phyloP scores from a whole-genome alignment of 768 basidiomycete genomes.

The Trametes cingulata region DNA sequence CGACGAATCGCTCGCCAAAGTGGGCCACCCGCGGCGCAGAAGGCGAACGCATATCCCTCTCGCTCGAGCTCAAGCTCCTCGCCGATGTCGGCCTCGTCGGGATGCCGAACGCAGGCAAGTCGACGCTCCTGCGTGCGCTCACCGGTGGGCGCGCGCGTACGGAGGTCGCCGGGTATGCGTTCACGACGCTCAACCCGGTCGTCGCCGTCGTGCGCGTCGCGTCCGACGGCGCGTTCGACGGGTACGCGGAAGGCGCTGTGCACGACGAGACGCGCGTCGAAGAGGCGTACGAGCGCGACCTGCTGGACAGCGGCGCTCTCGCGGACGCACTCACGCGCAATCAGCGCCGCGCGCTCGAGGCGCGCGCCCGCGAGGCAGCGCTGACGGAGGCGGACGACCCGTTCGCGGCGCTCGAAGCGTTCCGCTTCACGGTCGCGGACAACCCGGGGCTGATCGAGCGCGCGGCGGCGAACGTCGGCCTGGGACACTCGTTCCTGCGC shows the following conservation, averaged over 20 bases:
- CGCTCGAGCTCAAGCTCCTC: conserved; percentile 88
- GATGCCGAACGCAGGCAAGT: conserved; percentile 93
- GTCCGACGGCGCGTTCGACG: conserved; percentile 76
- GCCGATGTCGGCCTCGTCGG: conserved; percentile 97
- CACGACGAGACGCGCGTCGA: conserved; percentile 72
- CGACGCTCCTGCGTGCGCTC: conserved; percentile 86
- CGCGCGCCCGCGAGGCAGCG: conserved; percentile 1
- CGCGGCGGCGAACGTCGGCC: conserved; percentile 86
- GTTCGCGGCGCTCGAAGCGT: conserved; percentile 51
- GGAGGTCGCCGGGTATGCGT: conserved; percentile 88
- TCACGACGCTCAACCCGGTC: conserved; percentile 94
- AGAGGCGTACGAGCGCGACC: conserved; percentile 43
- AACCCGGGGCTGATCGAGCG: conserved; percentile 90
- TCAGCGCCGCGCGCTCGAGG: conserved; percentile 30
- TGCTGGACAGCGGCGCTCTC: conserved; percentile 53
- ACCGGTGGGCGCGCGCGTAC: conserved; percentile 83
- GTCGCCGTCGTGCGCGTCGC: conserved; percentile 87
- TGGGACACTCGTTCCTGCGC: conserved; percentile 92
- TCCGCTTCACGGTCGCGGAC: conserved; percentile 95
- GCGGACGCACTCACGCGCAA: conserved; percentile 55
- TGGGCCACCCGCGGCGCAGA: conserved; percentile 78
- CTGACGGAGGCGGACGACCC: conserved; percentile 13
- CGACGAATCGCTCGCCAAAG: conserved; percentile 77
- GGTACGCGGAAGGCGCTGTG: conserved; percentile 48
- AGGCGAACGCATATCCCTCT: conserved; percentile 79